Evolutionary conservation across 2,329 filamentous ascomycete genomes (phyloP).

Genomic region (Fusarium clavum): DNA sequence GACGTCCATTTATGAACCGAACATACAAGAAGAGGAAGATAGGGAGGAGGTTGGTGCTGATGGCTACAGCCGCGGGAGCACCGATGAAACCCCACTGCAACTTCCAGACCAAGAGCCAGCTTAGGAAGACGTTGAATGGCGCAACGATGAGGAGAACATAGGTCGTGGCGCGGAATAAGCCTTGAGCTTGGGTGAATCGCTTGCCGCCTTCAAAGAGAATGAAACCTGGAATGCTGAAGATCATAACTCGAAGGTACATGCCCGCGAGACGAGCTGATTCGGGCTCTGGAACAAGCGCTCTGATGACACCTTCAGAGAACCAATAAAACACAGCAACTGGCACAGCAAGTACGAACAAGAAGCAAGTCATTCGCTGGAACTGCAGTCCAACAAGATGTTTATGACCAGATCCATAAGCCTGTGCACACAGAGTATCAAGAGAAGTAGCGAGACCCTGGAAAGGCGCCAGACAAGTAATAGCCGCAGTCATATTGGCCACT

Average conservation of each 20-base stretch:
- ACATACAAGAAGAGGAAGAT: constrained; percentile 83
- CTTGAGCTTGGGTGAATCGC: constrained; percentile 85
- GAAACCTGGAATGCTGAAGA: constrained; percentile 80
- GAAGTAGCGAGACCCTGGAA: constrained; percentile 90
- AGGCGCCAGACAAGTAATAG: constrained; percentile 80
- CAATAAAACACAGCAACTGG: constrained; percentile 80
- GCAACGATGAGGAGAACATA: constrained; percentile 82
- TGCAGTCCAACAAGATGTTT: constrained; percentile 89
- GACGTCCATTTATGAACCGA: constrained; percentile 75
- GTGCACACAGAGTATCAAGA: constrained; percentile 91
- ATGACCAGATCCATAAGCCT: constrained; percentile 92
- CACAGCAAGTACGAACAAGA: constrained; percentile 77
- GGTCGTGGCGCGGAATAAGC: constrained; percentile 81
- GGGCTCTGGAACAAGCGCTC: constrained; percentile 55
- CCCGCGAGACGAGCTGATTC: constrained; percentile 78
- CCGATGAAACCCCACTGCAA: constrained; percentile 78
- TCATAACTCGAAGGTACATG: constrained; percentile 76
- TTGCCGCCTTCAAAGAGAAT: constrained; percentile 83
- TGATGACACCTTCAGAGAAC: constrained; percentile 73
- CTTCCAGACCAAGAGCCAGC: constrained; percentile 83
- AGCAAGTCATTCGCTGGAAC: constrained; percentile 83
- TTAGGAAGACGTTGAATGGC: constrained; percentile 80
- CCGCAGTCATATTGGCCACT: constrained; percentile 78
- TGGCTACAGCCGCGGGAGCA: constrained; percentile 82
- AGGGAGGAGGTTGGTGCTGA: constrained; percentile 83